Conservation (phyloP, 2,329 filamentous ascomycete species). For the Alternaria sp. region DNA sequence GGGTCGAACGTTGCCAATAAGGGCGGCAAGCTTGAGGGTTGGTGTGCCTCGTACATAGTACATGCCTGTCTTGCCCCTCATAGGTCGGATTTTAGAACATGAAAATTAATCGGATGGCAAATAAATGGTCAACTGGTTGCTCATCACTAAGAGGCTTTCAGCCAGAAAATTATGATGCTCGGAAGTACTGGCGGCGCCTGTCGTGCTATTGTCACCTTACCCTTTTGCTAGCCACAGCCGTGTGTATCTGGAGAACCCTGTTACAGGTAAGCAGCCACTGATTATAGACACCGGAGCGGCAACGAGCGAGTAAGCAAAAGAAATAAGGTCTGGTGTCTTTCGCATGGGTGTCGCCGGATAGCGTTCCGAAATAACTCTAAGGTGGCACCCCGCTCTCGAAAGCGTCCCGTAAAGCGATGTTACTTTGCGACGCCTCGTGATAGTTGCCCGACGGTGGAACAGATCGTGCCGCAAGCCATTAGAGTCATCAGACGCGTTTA, state of each 20-base stretch:
- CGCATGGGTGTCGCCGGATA: slow-evolving; percentile 34
- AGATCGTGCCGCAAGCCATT: slow-evolving; percentile 25
- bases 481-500: slow-evolving; percentile 11
- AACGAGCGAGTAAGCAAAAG: slow-evolving; percentile 29
- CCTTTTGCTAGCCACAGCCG: slow-evolving; percentile 41
- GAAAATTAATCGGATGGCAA: slow-evolving; percentile 20
- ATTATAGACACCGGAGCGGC: slow-evolving; percentile 19
- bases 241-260: slow-evolving; percentile 46
- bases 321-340: slow-evolving; percentile 13
- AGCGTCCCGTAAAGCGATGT: slow-evolving; percentile 12
- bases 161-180: slow-evolving; percentile 30
- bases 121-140: neutral
- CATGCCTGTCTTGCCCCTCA: slow-evolving; percentile 28
- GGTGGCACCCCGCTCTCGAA: slow-evolving; percentile 18
- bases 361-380: slow-evolving; percentile 18
- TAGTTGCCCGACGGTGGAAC: slow-evolving; percentile 18
- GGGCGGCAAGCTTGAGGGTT: slow-evolving; percentile 16
- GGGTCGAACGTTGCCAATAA: slow-evolving; percentile 28
- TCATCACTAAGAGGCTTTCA: slow-evolving; percentile 17
- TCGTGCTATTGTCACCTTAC: slow-evolving; percentile 31
- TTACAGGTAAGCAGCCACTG: slow-evolving; percentile 20
- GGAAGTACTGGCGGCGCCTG: slow-evolving; percentile 41
- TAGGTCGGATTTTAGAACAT: slow-evolving; percentile 15
- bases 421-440: slow-evolving; percentile 27
- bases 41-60: slow-evolving; percentile 27